Evolutionary conservation across 2,329 filamentous ascomycete species (phyloP).

Genomic region (Fusarium bulbicola): DNA sequence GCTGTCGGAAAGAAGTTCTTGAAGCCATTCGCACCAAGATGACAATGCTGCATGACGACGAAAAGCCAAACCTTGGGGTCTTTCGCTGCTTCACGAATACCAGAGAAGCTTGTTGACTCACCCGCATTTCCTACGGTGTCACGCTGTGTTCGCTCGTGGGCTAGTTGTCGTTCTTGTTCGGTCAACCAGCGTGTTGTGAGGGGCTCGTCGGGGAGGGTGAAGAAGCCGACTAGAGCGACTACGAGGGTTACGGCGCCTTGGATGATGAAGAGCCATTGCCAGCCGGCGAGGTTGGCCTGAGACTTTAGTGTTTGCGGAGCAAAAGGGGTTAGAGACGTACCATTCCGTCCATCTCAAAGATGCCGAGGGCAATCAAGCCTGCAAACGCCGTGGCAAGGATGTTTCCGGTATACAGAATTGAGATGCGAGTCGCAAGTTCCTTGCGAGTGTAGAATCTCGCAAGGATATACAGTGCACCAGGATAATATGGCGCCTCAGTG

Average conservation of each 20-base stretch:
- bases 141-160: conserved; percentile 51
- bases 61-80: conserved; percentile 60
- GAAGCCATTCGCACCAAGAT: conserved; percentile 58
- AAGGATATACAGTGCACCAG: conserved; percentile 53
- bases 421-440: conserved; percentile 53
- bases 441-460: conserved; percentile 65
- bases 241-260: conserved; percentile 59
- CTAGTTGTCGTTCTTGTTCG: conserved; percentile 54
- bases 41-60: conserved; percentile 60
- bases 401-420: conserved; percentile 55
- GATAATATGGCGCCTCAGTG: conserved; percentile 52
- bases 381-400: conserved; percentile 50
- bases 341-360: conserved; percentile 46
- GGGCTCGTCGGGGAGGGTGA: conserved; percentile 47
- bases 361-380: conserved; percentile 54
- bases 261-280: conserved; percentile 67
- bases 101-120: conserved; percentile 52
- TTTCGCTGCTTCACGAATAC: conserved; percentile 53
- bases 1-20: conserved; percentile 46
- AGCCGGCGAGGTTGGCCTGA: conserved; percentile 35
- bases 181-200: conserved; percentile 54
- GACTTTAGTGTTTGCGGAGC: accelerated
- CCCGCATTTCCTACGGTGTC: conserved; percentile 56
- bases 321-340: accelerated
- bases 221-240: conserved; percentile 36